These are phyloP conservation scores for Paecilomyces niveus DNA, from an alignment of 2,329 filamentous ascomycete genomes.

Conservation along the genomic window DNA sequence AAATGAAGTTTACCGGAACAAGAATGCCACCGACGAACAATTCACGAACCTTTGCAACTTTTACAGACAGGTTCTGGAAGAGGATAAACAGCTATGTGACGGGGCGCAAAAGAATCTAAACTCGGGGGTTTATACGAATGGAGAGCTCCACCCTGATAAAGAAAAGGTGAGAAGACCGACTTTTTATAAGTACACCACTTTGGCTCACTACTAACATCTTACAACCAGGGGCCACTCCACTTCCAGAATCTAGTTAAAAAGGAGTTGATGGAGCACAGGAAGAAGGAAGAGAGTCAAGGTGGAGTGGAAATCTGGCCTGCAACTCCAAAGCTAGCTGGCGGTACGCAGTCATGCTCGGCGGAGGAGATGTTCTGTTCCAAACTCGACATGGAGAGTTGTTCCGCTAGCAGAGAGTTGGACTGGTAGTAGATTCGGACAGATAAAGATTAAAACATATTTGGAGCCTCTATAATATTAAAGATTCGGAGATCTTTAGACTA, in stretches of 20 bases:
- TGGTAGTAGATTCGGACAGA: too few relatives aligned
- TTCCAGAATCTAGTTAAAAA: neutral
- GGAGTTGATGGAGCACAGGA: neutral
- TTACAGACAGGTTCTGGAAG: slow-evolving; percentile 58
- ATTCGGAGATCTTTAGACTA: too few relatives aligned
- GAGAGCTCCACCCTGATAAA: slow-evolving; percentile 52
- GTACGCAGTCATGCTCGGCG: too few relatives aligned
- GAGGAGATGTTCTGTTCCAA: too few relatives aligned
- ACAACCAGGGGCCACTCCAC: slow-evolving; percentile 17
- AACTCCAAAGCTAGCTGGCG: too few relatives aligned
- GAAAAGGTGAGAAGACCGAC: slow-evolving; percentile 35
- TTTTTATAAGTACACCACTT: too few relatives aligned
- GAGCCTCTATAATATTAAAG: too few relatives aligned
- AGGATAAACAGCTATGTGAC: slow-evolving; percentile 57
- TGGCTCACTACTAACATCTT: too few relatives aligned
- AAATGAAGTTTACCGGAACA: slow-evolving; percentile 60
- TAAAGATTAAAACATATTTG: too few relatives aligned
- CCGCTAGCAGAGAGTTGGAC: too few relatives aligned
- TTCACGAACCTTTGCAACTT: slow-evolving; percentile 51
- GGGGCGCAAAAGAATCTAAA: slow-evolving; percentile 54
- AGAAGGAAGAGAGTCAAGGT: slow-evolving; percentile 3
- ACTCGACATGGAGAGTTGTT: too few relatives aligned
- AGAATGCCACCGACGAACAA: slow-evolving; percentile 49
- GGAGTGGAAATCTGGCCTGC: slow-evolving; percentile 3
- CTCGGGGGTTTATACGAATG: slow-evolving; percentile 53